phyloP scores from a whole-genome alignment of 1,284 basidiomycete genomes.

The Earliella scabrosa region DNA sequence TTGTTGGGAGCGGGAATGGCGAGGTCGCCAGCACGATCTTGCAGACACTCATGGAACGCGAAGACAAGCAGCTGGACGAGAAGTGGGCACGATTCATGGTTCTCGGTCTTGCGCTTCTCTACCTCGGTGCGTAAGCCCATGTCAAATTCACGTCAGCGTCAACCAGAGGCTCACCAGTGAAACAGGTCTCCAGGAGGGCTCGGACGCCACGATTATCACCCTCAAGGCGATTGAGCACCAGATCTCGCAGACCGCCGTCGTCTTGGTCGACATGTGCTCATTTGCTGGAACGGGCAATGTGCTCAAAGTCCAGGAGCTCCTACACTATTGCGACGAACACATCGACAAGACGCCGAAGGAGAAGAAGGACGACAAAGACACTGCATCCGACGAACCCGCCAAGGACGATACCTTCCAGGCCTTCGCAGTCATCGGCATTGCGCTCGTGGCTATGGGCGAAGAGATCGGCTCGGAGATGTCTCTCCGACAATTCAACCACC shows the following conservation, averaged over 20 bases:
- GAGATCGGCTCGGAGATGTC: conserved; percentile 99
- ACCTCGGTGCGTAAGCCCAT: conserved; percentile 67
- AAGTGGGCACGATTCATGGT: conserved; percentile 96
- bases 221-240: conserved; percentile 96
- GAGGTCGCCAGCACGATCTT: conserved; percentile 91
- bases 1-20: conserved; percentile 94
- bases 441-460: conserved; percentile 97
- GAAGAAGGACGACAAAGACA: conserved; percentile 61
- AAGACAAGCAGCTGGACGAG: conserved; percentile 78
- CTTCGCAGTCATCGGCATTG: conserved; percentile 94
- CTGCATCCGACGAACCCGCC: conserved; percentile 56
- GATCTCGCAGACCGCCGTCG: conserved; percentile 88
- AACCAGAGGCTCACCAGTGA: not conserved
- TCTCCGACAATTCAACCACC: conserved; percentile 91
- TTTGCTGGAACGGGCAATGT: conserved; percentile 98
- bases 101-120: conserved; percentile 90
- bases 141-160: too few relatives aligned
- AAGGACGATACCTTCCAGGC: conserved; percentile 88
- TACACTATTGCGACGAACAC: conserved; percentile 95
- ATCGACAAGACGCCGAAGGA: conserved; percentile 64
- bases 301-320: conserved; percentile 90
- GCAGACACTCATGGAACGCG: conserved; percentile 91
- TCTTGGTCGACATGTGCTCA: conserved; percentile 93
- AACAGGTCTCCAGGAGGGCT: conserved; percentile 85
- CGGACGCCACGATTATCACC: conserved; percentile 95